Conservation (phyloP, 345 rosid genomes). For the Crucihimalaya himalaica region DNA sequence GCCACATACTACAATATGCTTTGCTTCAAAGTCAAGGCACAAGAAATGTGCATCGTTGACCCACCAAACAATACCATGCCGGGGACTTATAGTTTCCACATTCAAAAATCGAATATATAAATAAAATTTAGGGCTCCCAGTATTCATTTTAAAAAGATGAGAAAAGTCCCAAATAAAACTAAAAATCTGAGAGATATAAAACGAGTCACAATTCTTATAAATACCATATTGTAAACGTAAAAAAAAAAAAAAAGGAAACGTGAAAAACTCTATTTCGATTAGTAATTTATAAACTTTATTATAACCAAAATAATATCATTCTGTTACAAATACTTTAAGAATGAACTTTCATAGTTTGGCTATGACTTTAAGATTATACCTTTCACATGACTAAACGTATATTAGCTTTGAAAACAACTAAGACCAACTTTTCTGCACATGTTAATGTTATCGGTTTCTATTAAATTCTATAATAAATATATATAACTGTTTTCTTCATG, state of each 20-base stretch:
- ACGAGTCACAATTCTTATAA: not conserved
- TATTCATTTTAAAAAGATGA: not conserved
- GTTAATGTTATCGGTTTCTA: constrained; percentile 2
- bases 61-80: constrained; percentile 25
- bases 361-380: constrained; percentile 39
- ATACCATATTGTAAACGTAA: not conserved
- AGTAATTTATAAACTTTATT: not conserved
- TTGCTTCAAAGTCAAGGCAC: constrained; percentile 41
- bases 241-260: not conserved
- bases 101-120: constrained; percentile 5
- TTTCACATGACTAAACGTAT: constrained; percentile 37
- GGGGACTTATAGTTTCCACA: constrained; percentile 16
- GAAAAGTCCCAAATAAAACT: not conserved
- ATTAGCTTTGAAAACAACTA: constrained; percentile 33
- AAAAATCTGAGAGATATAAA: not conserved
- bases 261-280: not conserved
- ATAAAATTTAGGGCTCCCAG: not conserved
- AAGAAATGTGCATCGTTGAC: constrained; percentile 35
- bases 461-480: not conserved
- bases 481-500: not conserved
- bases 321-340: not conserved
- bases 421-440: constrained; percentile 39
- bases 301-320: not conserved
- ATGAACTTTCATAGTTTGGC: constrained; percentile 1
- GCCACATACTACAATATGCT: constrained; percentile 11